These are phyloP conservation scores for Kluyveromyces dobzhanskii DNA, from an alignment of 805 yeast species.

Conservation along the genomic window DNA sequence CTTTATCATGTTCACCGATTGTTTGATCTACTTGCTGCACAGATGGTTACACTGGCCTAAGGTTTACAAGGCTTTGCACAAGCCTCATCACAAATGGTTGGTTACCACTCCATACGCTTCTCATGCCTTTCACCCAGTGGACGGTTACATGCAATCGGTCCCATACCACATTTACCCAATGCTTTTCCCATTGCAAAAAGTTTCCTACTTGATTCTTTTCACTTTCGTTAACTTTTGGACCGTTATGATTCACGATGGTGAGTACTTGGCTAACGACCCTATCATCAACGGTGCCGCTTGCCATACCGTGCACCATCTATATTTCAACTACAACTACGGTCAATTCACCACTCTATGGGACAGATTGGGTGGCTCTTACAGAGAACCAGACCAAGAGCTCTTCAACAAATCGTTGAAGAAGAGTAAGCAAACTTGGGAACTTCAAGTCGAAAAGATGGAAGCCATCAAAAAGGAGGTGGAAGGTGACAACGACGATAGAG, in stretches of 20 bases:
- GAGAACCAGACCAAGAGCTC: conserved; percentile 82
- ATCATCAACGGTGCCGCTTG: conserved; percentile 96
- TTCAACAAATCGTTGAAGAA: conserved; percentile 57
- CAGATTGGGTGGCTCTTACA: conserved; percentile 86
- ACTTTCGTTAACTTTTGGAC: conserved; percentile 96
- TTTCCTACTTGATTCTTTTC: conserved; percentile 72
- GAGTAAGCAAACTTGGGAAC: conserved; percentile 55
- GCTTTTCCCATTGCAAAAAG: conserved; percentile 85
- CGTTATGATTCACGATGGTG: conserved; percentile 97
- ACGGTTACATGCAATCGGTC: conserved; percentile 85
- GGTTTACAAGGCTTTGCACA: conserved; percentile 80
- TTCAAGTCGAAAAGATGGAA: conserved; percentile 70
- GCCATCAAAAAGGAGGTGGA: conserved; percentile 71
- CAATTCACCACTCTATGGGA: conserved; percentile 99
- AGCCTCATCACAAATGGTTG: conserved; percentile 98
- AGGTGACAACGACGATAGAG: conserved; percentile 65
- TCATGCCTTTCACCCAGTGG: conserved; percentile 97
- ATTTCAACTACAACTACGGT: conserved; percentile 96
- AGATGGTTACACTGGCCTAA: conserved; percentile 90
- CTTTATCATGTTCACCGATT: conserved; percentile 89
- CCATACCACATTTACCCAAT: conserved; percentile 93
- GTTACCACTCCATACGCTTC: conserved; percentile 98
- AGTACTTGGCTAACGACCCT: conserved; percentile 87
- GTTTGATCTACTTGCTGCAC: conserved; percentile 85
- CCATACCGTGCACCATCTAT: conserved; percentile 93